These are phyloP conservation scores for Adiantum capillusveneris DNA, from an alignment of 75 land plant genomes.

Conservation along the genomic window DNA sequence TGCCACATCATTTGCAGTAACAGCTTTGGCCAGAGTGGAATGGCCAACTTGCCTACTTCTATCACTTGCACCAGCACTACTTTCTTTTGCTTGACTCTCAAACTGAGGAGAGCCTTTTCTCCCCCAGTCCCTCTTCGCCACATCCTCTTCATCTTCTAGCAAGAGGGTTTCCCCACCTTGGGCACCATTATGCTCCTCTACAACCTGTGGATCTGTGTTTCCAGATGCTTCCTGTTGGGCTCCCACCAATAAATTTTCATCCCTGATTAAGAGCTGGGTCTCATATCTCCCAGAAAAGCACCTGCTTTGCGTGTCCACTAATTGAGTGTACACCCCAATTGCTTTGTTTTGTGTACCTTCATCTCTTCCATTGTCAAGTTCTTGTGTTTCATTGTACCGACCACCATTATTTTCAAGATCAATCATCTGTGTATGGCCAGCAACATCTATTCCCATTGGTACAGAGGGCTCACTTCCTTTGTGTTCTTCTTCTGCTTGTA, in stretches of 20 bases:
- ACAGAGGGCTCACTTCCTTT: background rate
- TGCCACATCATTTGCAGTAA: conserved; percentile 30
- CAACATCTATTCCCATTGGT: background rate
- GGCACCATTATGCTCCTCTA: conserved; percentile 1
- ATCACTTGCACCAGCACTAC: too few species aligned
- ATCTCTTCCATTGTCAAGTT: conserved; percentile 4
- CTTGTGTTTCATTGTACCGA: conserved; percentile 4
- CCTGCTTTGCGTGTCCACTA: conserved; percentile 20
- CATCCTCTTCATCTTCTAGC: background rate
- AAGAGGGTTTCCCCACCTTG: conserved; percentile 1
- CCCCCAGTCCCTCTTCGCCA: too few species aligned
- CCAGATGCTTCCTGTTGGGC: conserved; percentile 5
- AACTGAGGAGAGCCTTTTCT: too few species aligned
- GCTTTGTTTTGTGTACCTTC: conserved; percentile 11
- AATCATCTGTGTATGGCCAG: conserved; percentile 10
- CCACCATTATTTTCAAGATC: conserved; percentile 1
- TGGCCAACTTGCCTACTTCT: background rate
- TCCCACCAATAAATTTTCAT: background rate
- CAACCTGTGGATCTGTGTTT: background rate
- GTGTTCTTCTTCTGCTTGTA: background rate
- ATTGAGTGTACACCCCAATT: conserved; percentile 11
- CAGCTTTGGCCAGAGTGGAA: background rate
- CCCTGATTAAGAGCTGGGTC: background rate
- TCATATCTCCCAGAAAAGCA: background rate
- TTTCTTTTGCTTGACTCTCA: too few species aligned